Conservation (phyloP, 805 yeast species). For the Blastobotrys peoriensis region DNA sequence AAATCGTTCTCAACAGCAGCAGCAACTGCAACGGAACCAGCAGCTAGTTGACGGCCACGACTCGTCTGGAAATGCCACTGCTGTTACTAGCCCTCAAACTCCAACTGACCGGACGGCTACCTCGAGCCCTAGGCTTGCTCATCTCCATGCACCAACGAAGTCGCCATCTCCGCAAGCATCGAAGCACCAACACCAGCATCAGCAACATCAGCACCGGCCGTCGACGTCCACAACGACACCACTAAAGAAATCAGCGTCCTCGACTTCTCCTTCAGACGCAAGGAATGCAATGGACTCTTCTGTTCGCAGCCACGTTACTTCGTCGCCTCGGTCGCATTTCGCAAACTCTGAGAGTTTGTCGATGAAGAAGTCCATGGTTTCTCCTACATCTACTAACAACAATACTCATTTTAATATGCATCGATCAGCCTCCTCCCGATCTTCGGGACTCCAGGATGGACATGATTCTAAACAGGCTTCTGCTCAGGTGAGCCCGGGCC, state of each 20-base stretch:
- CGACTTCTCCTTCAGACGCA: too few relatives aligned
- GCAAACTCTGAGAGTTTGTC: not conserved
- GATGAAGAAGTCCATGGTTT: too few relatives aligned
- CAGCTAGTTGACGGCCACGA: too few relatives aligned
- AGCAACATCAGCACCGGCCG: not conserved
- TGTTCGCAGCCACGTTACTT: not conserved
- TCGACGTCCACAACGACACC: too few relatives aligned
- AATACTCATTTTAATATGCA: not conserved
- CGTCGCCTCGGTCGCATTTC: not conserved
- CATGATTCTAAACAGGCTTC: too few relatives aligned
- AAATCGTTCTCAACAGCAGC: not conserved
- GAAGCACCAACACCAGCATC: constrained; percentile 4
- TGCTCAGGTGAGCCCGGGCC: too few relatives aligned
- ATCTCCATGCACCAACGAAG: too few relatives aligned
- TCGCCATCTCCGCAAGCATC: not conserved
- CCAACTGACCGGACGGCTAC: not conserved
- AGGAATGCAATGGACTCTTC: too few relatives aligned
- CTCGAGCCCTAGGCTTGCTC: not conserved
- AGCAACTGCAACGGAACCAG: too few relatives aligned
- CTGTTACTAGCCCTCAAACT: not conserved
- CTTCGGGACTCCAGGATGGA: too few relatives aligned
- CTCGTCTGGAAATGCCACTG: not conserved
- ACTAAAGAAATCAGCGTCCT: too few relatives aligned
- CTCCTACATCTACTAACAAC: not conserved
- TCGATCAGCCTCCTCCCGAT: not conserved